These are phyloP conservation scores for Hymenoscyphus salicellus DNA, from an alignment of 2,329 filamentous ascomycete species.

Conservation along the genomic window DNA sequence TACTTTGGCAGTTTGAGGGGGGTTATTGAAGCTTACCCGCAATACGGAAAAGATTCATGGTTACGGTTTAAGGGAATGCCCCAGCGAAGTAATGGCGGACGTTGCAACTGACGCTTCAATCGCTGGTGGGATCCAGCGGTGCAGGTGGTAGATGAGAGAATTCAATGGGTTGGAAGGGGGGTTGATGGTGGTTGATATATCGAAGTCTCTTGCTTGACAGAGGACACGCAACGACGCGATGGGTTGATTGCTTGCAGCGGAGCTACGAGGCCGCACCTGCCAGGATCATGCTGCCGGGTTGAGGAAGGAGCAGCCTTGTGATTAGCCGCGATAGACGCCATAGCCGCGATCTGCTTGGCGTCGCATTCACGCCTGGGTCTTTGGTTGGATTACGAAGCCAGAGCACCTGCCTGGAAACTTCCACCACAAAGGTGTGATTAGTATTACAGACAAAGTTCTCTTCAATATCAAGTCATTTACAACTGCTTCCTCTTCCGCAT, in stretches of 20 bases:
- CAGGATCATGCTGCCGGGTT: conserved; percentile 7
- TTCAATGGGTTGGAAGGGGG: conserved; percentile 8
- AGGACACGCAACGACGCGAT: conserved; percentile 31
- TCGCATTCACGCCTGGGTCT: neutral
- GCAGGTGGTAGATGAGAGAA: conserved; percentile 9
- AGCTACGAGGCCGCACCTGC: conserved; percentile 13
- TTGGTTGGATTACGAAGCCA: neutral
- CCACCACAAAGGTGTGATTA: neutral
- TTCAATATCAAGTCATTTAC: neutral
- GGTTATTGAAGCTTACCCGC: conserved; percentile 48
- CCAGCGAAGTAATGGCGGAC: neutral
- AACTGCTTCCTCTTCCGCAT: neutral
- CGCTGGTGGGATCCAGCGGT: conserved; percentile 19
- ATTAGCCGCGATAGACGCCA: neutral
- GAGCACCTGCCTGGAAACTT: conserved; percentile 14
- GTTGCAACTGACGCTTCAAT: conserved; percentile 10
- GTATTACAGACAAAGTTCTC: neutral
- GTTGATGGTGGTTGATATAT: neutral
- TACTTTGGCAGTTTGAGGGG: neutral
- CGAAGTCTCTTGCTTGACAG: conserved; percentile 11
- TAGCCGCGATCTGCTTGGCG: neutral
- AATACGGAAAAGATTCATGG: conserved; percentile 69
- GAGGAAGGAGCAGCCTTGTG: conserved; percentile 3
- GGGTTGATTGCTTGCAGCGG: neutral
- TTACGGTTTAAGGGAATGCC: conserved; percentile 32